A percentile compares a stretch with the other conserved stretches of the same genome.
These are phyloP conservation scores for barley (Hordeum vulgare) DNA, from an alignment of 176 grass and related monocot species.

Conservation along the genomic window MorexV3_pseudomolecules_assembly NC_058519.1:568901185-568901684, in stretches of 20 bases:
- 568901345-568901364: neutral
- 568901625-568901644: too few species aligned
- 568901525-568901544: neutral
- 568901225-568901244: constrained; percentile 15
- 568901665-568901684: too few species aligned
- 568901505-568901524: neutral
- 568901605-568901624: neutral
- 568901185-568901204: neutral
- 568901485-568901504: neutral
- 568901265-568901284: constrained; percentile 3
- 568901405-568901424: neutral
- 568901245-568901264: constrained; percentile 8
- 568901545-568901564: neutral
- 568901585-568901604: neutral
- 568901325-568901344: neutral
- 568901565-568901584: neutral
- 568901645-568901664: too few species aligned
- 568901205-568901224: constrained; percentile 27
- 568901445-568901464: neutral
- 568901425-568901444: neutral
- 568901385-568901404: neutral
- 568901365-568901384: neutral
- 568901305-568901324: neutral
- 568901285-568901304: constrained; percentile 33
- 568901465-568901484: neutral